These are phyloP conservation scores for Metarhizium album DNA, from an alignment of 2,329 filamentous ascomycete genomes.

Conservation along the genomic window DNA sequence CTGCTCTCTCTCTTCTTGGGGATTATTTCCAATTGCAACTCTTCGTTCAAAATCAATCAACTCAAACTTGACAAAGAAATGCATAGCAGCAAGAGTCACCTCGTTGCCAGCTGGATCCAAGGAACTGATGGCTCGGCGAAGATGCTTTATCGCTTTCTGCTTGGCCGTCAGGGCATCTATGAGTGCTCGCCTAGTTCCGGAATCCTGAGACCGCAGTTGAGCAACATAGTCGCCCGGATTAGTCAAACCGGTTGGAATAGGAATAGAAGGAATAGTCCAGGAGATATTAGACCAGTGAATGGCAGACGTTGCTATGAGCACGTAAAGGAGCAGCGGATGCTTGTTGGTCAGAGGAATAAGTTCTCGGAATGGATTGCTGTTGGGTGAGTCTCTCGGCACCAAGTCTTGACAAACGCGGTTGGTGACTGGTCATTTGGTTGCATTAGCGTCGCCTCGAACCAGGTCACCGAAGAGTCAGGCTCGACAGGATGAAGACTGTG, in stretches of 20 bases:
- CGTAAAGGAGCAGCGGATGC: constrained; percentile 35
- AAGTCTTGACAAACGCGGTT: constrained; percentile 43
- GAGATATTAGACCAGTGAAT: constrained; percentile 37
- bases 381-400: constrained; percentile 34
- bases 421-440: constrained; percentile 24
- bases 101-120: constrained; percentile 31
- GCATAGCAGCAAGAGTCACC: constrained; percentile 35
- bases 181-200: constrained; percentile 28
- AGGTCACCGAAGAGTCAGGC: background rate
- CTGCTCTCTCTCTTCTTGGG: constrained; percentile 21
- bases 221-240: constrained; percentile 27
- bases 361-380: constrained; percentile 37
- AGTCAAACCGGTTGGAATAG: constrained; percentile 19
- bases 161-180: constrained; percentile 37
- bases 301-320: constrained; percentile 38
- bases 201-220: constrained; percentile 26
- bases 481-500: background rate
- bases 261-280: constrained; percentile 21
- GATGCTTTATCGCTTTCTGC: constrained; percentile 33
- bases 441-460: constrained; percentile 14
- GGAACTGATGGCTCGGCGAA: constrained; percentile 29
- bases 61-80: constrained; percentile 41
- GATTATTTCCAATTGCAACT: too few species aligned
- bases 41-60: constrained; percentile 35
- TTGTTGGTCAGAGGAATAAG: constrained; percentile 34